Conservation (phyloP, 176 grass and related monocot genomes). For the Oryza nivara region DNA sequence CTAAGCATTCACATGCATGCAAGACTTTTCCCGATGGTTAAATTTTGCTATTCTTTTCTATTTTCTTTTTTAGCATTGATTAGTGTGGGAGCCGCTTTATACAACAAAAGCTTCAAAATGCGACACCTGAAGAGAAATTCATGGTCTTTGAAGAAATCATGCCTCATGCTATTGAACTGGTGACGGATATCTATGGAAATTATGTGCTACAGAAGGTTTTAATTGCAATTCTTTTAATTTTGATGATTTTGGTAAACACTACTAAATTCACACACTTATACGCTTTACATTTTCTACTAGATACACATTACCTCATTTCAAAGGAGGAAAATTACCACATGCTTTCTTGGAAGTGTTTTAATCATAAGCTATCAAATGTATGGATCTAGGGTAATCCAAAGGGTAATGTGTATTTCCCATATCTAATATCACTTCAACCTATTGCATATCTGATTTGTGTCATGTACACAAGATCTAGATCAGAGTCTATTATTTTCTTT, state of each 20-base stretch:
- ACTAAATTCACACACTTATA: background rate
- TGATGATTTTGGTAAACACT: background rate
- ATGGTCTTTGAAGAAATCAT: constrained; percentile 29
- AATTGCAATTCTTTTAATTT: constrained; percentile 13
- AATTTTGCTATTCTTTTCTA: background rate
- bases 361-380: constrained; percentile 38
- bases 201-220: constrained; percentile 53
- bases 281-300: background rate
- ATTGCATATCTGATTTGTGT: background rate
- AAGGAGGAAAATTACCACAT: background rate
- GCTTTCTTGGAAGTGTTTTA: background rate
- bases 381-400: constrained; percentile 48
- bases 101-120: constrained; percentile 42
- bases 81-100: constrained; percentile 51
- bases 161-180: constrained; percentile 20
- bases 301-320: background rate
- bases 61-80: constrained; percentile 26
- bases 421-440: background rate
- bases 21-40: background rate
- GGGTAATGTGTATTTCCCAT: constrained; percentile 14
- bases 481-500: background rate
- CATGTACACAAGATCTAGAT: background rate
- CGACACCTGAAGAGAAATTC: constrained; percentile 35
- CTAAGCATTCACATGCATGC: background rate
- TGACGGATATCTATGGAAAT: constrained; percentile 45